Conservation (phyloP, 495 filamentous ascomycete species). For the Aspergillus panamensis region DNA sequence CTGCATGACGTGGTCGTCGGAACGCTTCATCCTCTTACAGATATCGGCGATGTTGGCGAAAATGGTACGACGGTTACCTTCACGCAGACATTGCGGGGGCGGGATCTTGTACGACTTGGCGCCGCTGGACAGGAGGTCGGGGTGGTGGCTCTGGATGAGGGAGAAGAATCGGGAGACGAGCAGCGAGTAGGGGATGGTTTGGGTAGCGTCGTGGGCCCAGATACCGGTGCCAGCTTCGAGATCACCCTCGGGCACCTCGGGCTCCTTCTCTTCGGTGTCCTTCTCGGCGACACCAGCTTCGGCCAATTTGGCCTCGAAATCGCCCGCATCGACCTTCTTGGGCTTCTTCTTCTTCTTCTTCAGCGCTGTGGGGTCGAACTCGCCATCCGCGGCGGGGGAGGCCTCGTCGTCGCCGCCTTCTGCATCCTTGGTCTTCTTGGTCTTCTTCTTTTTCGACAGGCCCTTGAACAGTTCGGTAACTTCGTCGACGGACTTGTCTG, state of each 20-base stretch:
- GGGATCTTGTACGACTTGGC: slow-evolving; percentile 97
- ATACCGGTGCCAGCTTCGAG: slow-evolving; percentile 89
- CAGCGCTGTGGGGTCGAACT: slow-evolving; percentile 70
- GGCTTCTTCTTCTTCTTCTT: slow-evolving; percentile 97
- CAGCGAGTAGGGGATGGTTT: slow-evolving; percentile 75
- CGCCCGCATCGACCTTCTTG: slow-evolving; percentile 64
- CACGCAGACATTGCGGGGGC: slow-evolving; percentile 96
- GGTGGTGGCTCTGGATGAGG: slow-evolving; percentile 86
- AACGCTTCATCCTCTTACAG: slow-evolving; percentile 91
- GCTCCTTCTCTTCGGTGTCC: slow-evolving; percentile 47
- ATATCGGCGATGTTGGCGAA: slow-evolving; percentile 97
- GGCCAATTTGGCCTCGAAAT: slow-evolving; percentile 79
- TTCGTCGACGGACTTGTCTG: slow-evolving; percentile 66
- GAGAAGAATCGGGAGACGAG: slow-evolving; percentile 89
- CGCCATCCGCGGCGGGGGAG: slow-evolving; percentile 57
- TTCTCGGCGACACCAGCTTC: slow-evolving; percentile 62
- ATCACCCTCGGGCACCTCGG: slow-evolving; percentile 63
- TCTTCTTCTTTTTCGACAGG: slow-evolving; percentile 84
- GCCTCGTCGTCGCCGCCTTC: slow-evolving; percentile 54
- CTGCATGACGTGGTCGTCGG: slow-evolving; percentile 92
- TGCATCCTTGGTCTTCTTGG: slow-evolving; percentile 59
- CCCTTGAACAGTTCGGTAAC: slow-evolving; percentile 73
- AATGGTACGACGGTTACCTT: slow-evolving; percentile 99
- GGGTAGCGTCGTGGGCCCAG: slow-evolving; percentile 77
- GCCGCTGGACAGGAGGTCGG: slow-evolving; percentile 83